Conservation (phyloP, 805 yeast genomes). For the Zygotorulaspora chibaensis region DNA sequence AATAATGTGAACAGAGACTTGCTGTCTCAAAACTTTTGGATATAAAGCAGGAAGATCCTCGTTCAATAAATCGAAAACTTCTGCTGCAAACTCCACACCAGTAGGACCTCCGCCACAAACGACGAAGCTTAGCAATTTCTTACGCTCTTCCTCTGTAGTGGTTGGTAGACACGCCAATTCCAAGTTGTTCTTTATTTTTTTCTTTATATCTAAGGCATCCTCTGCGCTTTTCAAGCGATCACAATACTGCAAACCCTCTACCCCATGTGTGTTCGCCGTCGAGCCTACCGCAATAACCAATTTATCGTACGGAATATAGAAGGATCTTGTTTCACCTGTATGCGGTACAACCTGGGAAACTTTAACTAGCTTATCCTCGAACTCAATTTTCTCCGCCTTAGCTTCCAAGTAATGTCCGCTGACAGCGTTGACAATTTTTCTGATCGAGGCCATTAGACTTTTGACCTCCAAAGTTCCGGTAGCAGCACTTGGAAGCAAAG, state of each 20-base stretch:
- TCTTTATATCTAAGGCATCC: conserved; percentile 55
- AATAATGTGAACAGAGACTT: conserved; percentile 61
- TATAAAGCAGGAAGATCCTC: conserved; percentile 56
- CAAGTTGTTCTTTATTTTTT: conserved; percentile 49
- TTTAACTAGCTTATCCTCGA: conserved; percentile 53
- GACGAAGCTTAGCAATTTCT: conserved; percentile 55
- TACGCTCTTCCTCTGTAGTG: conserved; percentile 58
- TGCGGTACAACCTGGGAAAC: conserved; percentile 44
- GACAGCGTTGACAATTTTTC: conserved; percentile 48
- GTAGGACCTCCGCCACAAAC: conserved; percentile 77
- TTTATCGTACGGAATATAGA: conserved; percentile 69
- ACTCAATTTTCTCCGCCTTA: conserved; percentile 53
- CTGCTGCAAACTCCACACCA: conserved; percentile 72
- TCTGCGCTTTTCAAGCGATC: conserved; percentile 61
- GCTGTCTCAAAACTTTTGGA: conserved; percentile 58
- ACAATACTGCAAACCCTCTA: conserved; percentile 60
- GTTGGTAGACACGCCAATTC: conserved; percentile 65
- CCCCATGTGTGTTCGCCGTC: conserved; percentile 65
- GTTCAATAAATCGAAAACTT: conserved; percentile 59
- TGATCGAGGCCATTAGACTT: conserved; percentile 59
- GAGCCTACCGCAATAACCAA: conserved; percentile 68
- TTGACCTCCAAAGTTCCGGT: conserved; percentile 66
- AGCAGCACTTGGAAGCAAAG: conserved; percentile 65
- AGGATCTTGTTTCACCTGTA: conserved; percentile 40
- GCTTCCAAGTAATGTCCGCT: conserved; percentile 63